Conservation (phyloP, 2,329 filamentous ascomycete genomes). For the Trichoderma citrinoviride region DNA sequence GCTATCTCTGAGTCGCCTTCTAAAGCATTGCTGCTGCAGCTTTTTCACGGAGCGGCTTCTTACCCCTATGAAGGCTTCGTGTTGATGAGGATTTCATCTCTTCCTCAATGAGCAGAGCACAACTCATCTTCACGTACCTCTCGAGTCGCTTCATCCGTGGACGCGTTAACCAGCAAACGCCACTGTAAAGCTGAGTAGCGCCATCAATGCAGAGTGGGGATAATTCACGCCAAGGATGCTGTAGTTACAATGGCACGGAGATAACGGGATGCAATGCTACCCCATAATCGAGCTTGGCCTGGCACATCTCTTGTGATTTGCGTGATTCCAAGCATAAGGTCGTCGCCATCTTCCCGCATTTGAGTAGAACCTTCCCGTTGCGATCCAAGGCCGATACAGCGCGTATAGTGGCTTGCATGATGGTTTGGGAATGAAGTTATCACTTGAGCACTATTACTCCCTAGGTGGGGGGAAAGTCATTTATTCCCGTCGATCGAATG, state of each 20-base stretch:
- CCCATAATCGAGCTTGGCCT: not conserved
- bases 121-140: not conserved
- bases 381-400: not conserved
- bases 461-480: not conserved
- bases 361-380: slow-evolving; percentile 4
- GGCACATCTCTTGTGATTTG: not conserved
- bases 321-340: not conserved
- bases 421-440: not conserved
- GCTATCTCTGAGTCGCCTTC: not conserved
- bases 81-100: not conserved
- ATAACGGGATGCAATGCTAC: slow-evolving; percentile 4
- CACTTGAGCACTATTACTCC: not conserved
- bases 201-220: not conserved
- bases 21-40: not conserved
- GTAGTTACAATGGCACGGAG: not conserved
- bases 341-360: not conserved
- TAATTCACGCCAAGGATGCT: not conserved
- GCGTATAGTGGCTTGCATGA: not conserved
- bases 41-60: not conserved
- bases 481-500: not conserved
- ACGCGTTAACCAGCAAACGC: not conserved
- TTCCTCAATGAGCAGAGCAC: not conserved
- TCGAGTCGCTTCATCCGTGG: not conserved
- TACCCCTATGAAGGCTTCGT: not conserved
- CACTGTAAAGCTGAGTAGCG: not conserved